Evolutionary conservation across 2,329 filamentous ascomycete genomes (phyloP).

Genomic region (Paecilomyces niveus): DNA sequence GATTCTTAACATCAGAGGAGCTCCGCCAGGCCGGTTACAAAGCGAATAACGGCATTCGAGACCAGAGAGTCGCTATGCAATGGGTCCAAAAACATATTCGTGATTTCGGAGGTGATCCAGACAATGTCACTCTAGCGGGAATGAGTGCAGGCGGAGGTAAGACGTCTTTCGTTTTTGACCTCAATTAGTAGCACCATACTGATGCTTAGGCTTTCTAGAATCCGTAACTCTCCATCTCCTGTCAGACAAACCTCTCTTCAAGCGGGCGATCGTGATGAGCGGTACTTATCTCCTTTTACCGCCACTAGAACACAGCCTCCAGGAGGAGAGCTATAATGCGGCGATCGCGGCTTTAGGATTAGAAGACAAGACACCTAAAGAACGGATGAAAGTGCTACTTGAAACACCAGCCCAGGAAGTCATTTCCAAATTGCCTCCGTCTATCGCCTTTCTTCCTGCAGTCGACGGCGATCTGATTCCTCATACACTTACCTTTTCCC

Average conservation of each 20-base stretch:
- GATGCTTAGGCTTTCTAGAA: constrained; percentile 11
- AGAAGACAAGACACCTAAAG: constrained; percentile 25
- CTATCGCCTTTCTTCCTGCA: constrained; percentile 28
- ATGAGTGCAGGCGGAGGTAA: constrained; percentile 41
- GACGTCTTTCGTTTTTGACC: constrained; percentile 8
- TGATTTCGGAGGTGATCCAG: constrained; percentile 36
- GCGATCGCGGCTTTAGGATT: constrained; percentile 36
- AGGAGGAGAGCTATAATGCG: constrained; percentile 37
- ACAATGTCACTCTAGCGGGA: constrained; percentile 37
- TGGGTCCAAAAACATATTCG: constrained; percentile 36
- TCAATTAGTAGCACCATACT: constrained; percentile 1
- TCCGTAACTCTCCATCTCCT: constrained; percentile 28
- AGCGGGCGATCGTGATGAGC: constrained; percentile 35
- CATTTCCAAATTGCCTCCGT: constrained; percentile 32
- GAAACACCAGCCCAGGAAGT: constrained; percentile 35
- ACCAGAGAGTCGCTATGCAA: constrained; percentile 40
- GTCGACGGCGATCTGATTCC: constrained; percentile 39
- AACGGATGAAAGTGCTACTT: constrained; percentile 37
- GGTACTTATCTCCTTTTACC: constrained; percentile 39
- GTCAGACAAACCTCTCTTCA: constrained; percentile 33
- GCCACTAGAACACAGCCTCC: constrained; percentile 29
- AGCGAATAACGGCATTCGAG: constrained; percentile 40
- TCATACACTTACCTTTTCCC: constrained; percentile 14
- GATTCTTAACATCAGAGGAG: constrained; percentile 45
- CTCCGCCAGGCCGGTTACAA: constrained; percentile 39